Conservation (phyloP, 345 rosid species). For the Aurinia saxatilis region DNA sequence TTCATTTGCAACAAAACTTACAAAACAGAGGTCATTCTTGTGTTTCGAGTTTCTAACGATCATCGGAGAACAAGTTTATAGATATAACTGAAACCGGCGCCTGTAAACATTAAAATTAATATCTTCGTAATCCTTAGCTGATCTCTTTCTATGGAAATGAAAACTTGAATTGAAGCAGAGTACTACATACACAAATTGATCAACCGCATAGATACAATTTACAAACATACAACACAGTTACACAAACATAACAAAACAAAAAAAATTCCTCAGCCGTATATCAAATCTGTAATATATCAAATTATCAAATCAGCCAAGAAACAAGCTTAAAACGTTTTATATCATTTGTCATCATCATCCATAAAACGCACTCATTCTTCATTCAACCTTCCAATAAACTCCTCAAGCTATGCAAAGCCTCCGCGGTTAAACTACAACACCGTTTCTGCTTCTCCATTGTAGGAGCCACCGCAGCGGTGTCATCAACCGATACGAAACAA, state of each 20-base stretch:
- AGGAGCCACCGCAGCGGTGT: constrained; percentile 23
- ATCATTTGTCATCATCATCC: neutral
- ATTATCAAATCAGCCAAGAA: neutral
- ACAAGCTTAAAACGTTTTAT: neutral
- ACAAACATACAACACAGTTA: neutral
- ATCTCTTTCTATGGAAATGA: too few relatives aligned
- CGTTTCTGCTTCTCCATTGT: constrained; percentile 30
- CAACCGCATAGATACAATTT: neutral
- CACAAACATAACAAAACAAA: neutral
- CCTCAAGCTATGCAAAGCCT: constrained; percentile 62
- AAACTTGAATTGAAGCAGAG: neutral
- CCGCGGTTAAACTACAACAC: constrained; percentile 66
- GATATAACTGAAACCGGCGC: too few relatives aligned
- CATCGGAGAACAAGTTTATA: too few relatives aligned
- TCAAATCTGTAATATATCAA: neutral
- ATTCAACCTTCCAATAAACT: constrained; percentile 45
- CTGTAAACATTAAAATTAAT: too few relatives aligned
- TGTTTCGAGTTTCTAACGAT: too few relatives aligned
- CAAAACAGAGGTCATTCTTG: too few relatives aligned
- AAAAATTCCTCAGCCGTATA: neutral
- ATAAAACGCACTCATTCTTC: neutral
- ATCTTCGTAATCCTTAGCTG: too few relatives aligned
- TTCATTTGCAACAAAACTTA: too few relatives aligned
- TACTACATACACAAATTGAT: neutral
- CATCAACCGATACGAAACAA: constrained; percentile 49